These are phyloP conservation scores for Pleurotus giganteus DNA, from an alignment of 768 basidiomycete genomes.

Conservation along the genomic window DNA sequence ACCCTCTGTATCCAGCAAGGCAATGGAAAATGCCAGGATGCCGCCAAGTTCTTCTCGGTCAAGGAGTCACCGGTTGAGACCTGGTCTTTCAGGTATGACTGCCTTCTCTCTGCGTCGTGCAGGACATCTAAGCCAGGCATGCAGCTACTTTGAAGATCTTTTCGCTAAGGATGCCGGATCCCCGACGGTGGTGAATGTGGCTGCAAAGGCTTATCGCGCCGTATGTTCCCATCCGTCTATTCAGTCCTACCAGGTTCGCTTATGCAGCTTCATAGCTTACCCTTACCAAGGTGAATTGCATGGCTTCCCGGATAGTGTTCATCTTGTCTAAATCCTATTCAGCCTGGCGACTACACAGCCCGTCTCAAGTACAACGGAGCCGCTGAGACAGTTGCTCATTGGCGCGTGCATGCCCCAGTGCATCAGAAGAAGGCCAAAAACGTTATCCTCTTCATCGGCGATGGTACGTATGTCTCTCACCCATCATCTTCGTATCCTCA, in stretches of 20 bases:
- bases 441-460: slow-evolving; percentile 44
- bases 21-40: slow-evolving; percentile 12
- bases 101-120: neutral
- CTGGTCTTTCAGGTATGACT: slow-evolving; percentile 12
- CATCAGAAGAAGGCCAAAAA: slow-evolving; percentile 38
- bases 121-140: neutral
- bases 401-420: slow-evolving; percentile 35
- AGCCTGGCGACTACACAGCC: slow-evolving; percentile 40
- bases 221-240: no score
- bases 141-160: slow-evolving; percentile 14
- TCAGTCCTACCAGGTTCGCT: neutral
- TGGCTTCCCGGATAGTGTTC: neutral
- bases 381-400: slow-evolving; percentile 34
- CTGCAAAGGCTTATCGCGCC: slow-evolving; percentile 15
- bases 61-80: slow-evolving; percentile 10
- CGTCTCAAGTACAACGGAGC: slow-evolving; percentile 33
- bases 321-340: neutral
- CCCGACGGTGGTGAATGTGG: slow-evolving; percentile 12
- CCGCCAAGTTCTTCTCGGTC: slow-evolving; percentile 11
- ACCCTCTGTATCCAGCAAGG: slow-evolving; percentile 14
- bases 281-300: slow-evolving; percentile 24
- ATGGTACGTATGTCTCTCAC: slow-evolving; percentile 27
- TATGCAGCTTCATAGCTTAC: slow-evolving; percentile 20
- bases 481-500: neutral
- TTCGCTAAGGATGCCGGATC: slow-evolving; percentile 12